These are phyloP conservation scores for Xylaria sp. DNA, from an alignment of 2,329 filamentous ascomycete species.

Conservation along the genomic window DNA sequence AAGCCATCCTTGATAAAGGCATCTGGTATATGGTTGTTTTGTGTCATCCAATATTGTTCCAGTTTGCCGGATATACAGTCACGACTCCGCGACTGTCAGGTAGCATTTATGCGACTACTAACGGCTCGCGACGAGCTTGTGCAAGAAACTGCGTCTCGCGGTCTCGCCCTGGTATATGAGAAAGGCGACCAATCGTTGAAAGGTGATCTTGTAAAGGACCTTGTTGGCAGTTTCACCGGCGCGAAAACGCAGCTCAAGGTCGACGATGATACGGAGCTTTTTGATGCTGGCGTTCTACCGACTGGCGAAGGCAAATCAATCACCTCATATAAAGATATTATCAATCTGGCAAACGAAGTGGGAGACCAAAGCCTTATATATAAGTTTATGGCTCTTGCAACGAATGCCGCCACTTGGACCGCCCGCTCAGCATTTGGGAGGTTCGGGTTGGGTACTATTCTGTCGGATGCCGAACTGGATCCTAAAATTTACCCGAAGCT, in stretches of 20 bases:
- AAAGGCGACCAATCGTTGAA: constrained; percentile 85
- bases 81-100: constrained; percentile 81
- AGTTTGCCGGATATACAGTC: constrained; percentile 79
- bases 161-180: constrained; percentile 92
- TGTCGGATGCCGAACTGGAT: constrained; percentile 88
- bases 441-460: constrained; percentile 90
- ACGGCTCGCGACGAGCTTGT: constrained; percentile 92
- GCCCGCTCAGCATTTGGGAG: constrained; percentile 95
- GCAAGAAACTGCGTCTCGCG: constrained; percentile 93
- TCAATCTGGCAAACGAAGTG: constrained; percentile 93
- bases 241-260: constrained; percentile 81
- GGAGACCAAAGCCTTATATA: constrained; percentile 97
- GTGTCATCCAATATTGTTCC: constrained; percentile 89
- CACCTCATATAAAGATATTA: constrained; percentile 97
- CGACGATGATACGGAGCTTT: constrained; percentile 89
- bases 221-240: constrained; percentile 89
- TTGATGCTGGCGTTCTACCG: constrained; percentile 88
- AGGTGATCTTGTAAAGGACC: constrained; percentile 84
- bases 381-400: constrained; percentile 97
- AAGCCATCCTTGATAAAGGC: constrained; percentile 93
- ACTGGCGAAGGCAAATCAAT: constrained; percentile 90
- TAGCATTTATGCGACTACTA: constrained; percentile 87
- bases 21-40: constrained; percentile 94
- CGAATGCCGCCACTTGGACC: constrained; percentile 96
- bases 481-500: constrained; percentile 96